Percentiles rank a stretch among this genome's conserved stretches.
Conservation (phyloP, 257 asterid genomes). For the Solanum gandarillasii region DNA sequence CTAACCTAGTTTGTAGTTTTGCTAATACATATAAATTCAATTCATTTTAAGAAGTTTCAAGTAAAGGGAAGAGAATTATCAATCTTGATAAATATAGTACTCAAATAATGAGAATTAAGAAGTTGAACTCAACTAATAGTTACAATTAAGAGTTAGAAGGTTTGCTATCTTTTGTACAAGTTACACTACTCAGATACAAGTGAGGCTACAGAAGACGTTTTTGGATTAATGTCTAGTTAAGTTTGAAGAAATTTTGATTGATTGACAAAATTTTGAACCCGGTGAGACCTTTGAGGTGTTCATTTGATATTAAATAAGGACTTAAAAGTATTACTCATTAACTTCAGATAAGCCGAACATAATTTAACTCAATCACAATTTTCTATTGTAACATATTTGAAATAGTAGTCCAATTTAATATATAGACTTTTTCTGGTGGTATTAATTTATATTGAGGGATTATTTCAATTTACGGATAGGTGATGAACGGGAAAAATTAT, state of each 20-base stretch:
- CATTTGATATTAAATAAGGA: neutral
- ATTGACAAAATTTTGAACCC: neutral
- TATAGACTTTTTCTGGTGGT: too few species aligned
- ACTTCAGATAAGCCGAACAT: neutral
- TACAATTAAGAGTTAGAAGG: neutral
- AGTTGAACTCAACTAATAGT: neutral
- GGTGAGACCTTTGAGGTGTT: neutral
- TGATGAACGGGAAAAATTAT: neutral
- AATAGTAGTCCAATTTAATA: neutral
- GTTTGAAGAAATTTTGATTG: neutral
- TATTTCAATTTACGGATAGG: neutral
- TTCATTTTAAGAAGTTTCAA: neutral
- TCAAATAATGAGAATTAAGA: neutral
- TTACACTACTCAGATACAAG: neutral
- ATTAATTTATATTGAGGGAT: neutral
- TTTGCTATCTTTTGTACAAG: neutral
- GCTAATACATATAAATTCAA: neutral
- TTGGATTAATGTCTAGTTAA: too few species aligned
- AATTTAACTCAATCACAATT: neutral
- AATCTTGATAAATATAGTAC: neutral
- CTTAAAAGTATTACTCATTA: neutral
- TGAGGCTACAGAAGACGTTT: too few species aligned
- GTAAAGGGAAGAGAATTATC: neutral
- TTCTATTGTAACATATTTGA: neutral
- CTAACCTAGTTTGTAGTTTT: neutral